Percentiles rank a stretch among this genome's conserved stretches.
phyloP scores from a whole-genome alignment of 257 asterid species.

The Coffea canephora region DNA sequence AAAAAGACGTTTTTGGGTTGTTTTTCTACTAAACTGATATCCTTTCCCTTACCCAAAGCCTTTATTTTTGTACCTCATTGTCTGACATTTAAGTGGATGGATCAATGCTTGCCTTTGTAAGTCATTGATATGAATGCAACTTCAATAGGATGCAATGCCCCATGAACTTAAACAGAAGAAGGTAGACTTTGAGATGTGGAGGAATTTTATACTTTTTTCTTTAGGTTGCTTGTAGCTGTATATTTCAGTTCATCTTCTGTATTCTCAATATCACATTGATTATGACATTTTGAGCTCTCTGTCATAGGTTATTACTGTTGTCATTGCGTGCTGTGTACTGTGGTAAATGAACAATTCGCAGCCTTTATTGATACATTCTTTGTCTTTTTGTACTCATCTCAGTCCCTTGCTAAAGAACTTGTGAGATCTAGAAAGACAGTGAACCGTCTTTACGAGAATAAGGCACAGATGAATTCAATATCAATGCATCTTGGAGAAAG shows the following conservation, averaged over 20 bases:
- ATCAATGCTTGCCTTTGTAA: neutral
- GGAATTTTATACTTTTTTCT: neutral
- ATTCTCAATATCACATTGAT: neutral
- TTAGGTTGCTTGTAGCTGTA: neutral
- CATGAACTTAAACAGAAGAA: neutral
- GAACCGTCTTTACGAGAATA: conserved; percentile 82
- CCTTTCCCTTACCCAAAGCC: neutral
- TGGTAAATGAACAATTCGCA: neutral
- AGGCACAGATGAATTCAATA: conserved; percentile 91
- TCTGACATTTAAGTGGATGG: neutral
- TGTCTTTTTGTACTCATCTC: conserved; percentile 12
- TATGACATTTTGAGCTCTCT: neutral
- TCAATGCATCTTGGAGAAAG: conserved; percentile 99
- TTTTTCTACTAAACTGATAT: neutral
- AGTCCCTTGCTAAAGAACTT: conserved; percentile 90
- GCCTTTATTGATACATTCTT: neutral
- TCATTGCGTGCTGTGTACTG: neutral
- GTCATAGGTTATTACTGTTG: neutral
- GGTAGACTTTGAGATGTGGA: neutral
- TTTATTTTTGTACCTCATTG: neutral
- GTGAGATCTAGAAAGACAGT: conserved; percentile 83
- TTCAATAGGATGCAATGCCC: neutral
- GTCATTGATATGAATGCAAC: neutral
- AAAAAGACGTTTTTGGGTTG: neutral
- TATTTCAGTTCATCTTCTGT: neutral